Evolutionary conservation across 495 filamentous ascomycete species (phyloP), one percentile per base, ranked within the genome.

Genomic region (Xylaria nigripes): DNA sequence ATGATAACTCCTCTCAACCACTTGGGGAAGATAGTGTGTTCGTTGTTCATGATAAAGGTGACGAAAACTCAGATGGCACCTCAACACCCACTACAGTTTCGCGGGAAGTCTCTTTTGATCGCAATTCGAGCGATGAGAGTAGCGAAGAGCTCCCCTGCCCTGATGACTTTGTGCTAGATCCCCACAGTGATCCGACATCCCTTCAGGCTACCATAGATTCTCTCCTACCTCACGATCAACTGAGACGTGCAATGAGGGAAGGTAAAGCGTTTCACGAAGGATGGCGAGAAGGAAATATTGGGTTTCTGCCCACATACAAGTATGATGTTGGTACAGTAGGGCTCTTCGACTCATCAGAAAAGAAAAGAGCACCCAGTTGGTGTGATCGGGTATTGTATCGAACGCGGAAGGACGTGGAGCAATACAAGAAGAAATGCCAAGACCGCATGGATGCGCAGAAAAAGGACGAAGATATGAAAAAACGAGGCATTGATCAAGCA

Each of bases 311-410:
- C 12, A 94, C 92, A 0, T 99, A 94, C 64, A 94, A 94, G 68
- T 99, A 97, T 59, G 94, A 99, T 62, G 77, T 93, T 34, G 94
- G 94, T n/a, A 95, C 86, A 34, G 84, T 96, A 50, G 88, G 88
- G 3, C 77, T 86, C 54, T 97, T 96, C 65, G 94, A 99, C 70
- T 87, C 90, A 0, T 95, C 89, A 55, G 94, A 96, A 60, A 99
- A 97, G 74, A 81, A 84, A 47, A 77, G 94, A 46, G 85, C 86
- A 13, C 94, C 94, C 4, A 95, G 90, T 65, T 99, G 92, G 92
- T 99, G 94, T 66, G 94, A 99, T 69, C 84, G 94, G n/a, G 90
- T 99, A 43, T 70, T 99, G 0, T 99, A 80, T 61, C 80, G 91
- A 30, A 87, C 87, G 1, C 81, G 85, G 34, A 80, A 75, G 47